Percentiles rank a stretch among this genome's conserved stretches.
Conservation (phyloP, 768 basidiomycete species). For the Lentinula raphanica region DNA sequence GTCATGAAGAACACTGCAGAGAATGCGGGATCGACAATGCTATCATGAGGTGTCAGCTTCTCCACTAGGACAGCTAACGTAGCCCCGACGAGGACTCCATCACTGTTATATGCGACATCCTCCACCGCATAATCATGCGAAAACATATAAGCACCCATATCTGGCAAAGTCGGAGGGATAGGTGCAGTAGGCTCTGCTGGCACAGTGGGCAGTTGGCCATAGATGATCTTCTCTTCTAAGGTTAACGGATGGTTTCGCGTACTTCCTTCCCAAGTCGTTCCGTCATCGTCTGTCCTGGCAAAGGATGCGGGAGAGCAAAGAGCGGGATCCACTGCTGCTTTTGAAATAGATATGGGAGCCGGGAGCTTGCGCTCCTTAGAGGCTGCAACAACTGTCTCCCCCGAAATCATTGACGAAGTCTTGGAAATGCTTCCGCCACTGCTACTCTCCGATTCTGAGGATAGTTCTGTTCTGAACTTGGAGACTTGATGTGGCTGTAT, state of each 20-base stretch:
- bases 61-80: slow-evolving; percentile 88
- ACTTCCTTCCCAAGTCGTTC: slow-evolving; percentile 57
- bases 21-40: slow-evolving; percentile 83
- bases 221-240: slow-evolving; percentile 51
- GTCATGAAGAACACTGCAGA: slow-evolving; percentile 91
- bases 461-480: slow-evolving; percentile 29
- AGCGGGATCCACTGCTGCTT: slow-evolving; percentile 33
- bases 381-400: slow-evolving; percentile 45
- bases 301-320: slow-evolving; percentile 50
- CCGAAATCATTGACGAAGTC: slow-evolving; percentile 39
- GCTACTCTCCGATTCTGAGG: slow-evolving; percentile 48
- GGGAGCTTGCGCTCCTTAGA: slow-evolving; percentile 38
- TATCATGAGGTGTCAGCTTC: slow-evolving; percentile 94
- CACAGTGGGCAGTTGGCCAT: slow-evolving; percentile 46
- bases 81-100: slow-evolving; percentile 87
- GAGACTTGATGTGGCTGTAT: slow-evolving; percentile 23
- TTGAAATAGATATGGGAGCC: slow-evolving; percentile 24
- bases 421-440: slow-evolving; percentile 43
- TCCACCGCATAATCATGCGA: slow-evolving; percentile 77
- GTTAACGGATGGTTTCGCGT: slow-evolving; percentile 25
- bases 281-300: slow-evolving; percentile 46
- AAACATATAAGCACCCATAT: slow-evolving; percentile 49
- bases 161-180: slow-evolving; percentile 29
- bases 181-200: slow-evolving; percentile 35
- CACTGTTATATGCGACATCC: slow-evolving; percentile 87